Base-by-base conservation (phyloP, 2,329 filamentous ascomycete genomes). In the Aspergillus floridensis region DNA sequence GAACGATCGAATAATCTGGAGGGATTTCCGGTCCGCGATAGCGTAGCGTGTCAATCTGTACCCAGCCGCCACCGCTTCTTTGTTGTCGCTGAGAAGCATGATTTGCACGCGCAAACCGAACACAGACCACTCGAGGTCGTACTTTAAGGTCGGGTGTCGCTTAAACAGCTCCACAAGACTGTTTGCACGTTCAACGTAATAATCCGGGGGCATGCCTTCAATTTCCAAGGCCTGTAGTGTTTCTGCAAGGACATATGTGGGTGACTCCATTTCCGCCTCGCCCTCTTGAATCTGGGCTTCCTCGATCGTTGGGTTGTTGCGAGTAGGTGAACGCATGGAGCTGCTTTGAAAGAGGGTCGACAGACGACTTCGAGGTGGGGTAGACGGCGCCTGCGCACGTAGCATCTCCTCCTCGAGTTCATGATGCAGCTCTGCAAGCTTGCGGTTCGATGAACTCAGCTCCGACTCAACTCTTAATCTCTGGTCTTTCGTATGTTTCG, bases 151-250 rank as follows among this genome's bases (percentile, higher is more conserved):
- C 1, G 92, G 91, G 75, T 98, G 87, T 56, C 92, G 85, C 74
- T 93, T 96, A 78, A 99, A 96, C n/a, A 99, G 82, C 63, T 96
- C 91, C n/a, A 98, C 95, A 8, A 99, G 82, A 64, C 86, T 90
- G 72, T 99, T 99, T 26, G 92, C 92, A 62, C 92, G 87, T 60
- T 90, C 91, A 55, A 99, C 93, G 72, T 99, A 99, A 77, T 96
- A 97, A 75, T 98, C 95, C 0, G 93, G 88, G 48, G 87, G 85
- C 87, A 97, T 91, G 26, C 91, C 91, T 71, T 92, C 90, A 12
- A 88, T 83, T 73, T 99, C 95, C 44, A 99, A 80, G 2, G 92
- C 91, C 72, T 96, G 93, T 24, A 99, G 80, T 29, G 96, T 89
- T 73, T 99, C 95, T 2, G 92, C 87, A 16, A 99, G 84, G 2